Percentiles rank a stretch among this genome's conserved stretches.
Evolutionary conservation across 2,329 filamentous ascomycete species (phyloP).

Genomic region (Apiospora saccharicola): DNA sequence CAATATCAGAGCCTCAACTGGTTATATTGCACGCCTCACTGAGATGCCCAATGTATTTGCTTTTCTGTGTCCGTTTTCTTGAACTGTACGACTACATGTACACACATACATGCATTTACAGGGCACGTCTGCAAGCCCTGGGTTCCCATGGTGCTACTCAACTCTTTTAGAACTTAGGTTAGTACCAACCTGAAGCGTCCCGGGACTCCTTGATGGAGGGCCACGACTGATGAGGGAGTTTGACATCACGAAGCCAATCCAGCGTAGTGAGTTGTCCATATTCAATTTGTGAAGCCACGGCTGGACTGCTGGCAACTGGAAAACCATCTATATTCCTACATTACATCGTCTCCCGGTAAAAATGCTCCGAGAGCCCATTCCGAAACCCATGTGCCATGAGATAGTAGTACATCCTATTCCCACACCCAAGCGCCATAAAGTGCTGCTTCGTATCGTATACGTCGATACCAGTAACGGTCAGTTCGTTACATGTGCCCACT

Average conservation of each 20-base stretch:
- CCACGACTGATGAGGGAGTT: not conserved
- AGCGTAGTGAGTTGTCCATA: not conserved
- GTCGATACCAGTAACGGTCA: not conserved
- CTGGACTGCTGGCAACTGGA: not conserved
- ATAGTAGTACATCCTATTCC: conserved; percentile 6
- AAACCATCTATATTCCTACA: not conserved
- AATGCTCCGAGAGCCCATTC: not conserved
- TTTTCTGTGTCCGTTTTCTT: not conserved
- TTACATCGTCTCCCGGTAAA: not conserved
- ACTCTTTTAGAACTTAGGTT: not conserved
- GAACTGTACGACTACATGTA: not conserved
- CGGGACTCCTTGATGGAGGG: not conserved
- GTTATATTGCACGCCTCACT: not conserved
- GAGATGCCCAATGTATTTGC: not conserved
- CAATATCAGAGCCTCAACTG: not conserved
- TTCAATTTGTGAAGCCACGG: not conserved
- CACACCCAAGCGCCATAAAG: not conserved
- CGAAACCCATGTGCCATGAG: not conserved
- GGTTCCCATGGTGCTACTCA: not conserved
- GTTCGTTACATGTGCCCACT: not conserved
- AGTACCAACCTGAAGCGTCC: not conserved
- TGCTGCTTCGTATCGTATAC: not conserved
- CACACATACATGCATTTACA: too few species aligned
- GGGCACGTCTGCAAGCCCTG: too few species aligned
- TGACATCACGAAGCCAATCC: not conserved